phyloP scores from a whole-genome alignment of 306 rosid species.

The Amphicarpaea edgeworthii region DNA sequence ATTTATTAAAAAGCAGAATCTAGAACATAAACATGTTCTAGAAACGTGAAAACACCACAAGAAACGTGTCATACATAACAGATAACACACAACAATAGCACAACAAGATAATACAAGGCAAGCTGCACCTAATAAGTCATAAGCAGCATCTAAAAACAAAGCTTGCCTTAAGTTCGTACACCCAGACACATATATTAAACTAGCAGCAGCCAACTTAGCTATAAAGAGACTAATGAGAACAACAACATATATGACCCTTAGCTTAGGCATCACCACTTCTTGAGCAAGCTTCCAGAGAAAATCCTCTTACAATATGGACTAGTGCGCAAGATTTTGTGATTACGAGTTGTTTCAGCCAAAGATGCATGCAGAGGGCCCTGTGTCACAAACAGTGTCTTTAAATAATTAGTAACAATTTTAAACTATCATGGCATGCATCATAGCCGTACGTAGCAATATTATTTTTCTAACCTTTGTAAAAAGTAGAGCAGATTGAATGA shows the following conservation, averaged over 20 bases:
- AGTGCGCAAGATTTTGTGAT: slow-evolving; percentile 57
- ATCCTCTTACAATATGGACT: slow-evolving; percentile 84
- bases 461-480: slow-evolving; percentile 61
- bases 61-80: neutral
- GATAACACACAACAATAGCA: slow-evolving; percentile 30
- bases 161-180: neutral
- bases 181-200: neutral
- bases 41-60: neutral
- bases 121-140: slow-evolving; percentile 32
- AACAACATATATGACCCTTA: slow-evolving; percentile 38
- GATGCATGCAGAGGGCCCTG: slow-evolving; percentile 68
- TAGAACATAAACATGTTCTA: slow-evolving; percentile 12
- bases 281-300: slow-evolving; percentile 56
- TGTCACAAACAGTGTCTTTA: neutral
- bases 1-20: neutral
- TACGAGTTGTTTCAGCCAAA: slow-evolving; percentile 59
- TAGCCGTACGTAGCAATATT: no score
- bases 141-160: neutral
- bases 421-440: neutral
- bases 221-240: slow-evolving; percentile 39
- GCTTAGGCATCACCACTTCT: slow-evolving; percentile 59
- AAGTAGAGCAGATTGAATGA: slow-evolving; percentile 66
- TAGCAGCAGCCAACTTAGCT: slow-evolving; percentile 16
- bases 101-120: slow-evolving; percentile 49
- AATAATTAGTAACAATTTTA: neutral